These are phyloP conservation scores for Quercus mongolica DNA, from an alignment of 306 rosid species.

Conservation along the genomic window DNA sequence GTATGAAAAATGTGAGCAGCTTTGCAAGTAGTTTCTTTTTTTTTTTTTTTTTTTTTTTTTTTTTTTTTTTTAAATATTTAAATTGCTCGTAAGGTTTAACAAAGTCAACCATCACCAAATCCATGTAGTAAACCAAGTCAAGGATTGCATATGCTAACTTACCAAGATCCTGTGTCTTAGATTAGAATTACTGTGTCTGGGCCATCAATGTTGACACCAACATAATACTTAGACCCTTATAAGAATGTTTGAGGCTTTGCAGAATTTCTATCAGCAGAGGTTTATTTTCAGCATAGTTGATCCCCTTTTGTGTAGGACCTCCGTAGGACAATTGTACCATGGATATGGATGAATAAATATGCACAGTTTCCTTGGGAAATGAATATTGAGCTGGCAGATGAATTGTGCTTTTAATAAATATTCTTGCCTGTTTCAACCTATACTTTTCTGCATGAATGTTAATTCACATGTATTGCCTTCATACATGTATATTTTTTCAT, in stretches of 20 bases:
- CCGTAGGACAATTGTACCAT: background rate
- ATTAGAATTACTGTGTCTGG: background rate
- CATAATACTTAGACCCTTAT: background rate
- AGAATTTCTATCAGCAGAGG: background rate
- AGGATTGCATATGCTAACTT: background rate
- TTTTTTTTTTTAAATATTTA: background rate
- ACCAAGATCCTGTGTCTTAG: slow-evolving; percentile 1
- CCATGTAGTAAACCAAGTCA: background rate
- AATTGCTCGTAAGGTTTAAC: background rate
- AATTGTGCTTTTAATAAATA: background rate
- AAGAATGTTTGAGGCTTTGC: background rate
- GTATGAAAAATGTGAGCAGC: background rate
- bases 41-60: too few relatives aligned
- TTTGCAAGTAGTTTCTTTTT: background rate
- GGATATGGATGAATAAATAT: background rate
- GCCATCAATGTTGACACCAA: background rate
- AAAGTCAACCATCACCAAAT: background rate
- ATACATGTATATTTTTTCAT: too few relatives aligned
- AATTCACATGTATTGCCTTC: too few relatives aligned
- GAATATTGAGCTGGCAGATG: background rate
- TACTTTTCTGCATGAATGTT: background rate
- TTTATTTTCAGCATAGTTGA: background rate
- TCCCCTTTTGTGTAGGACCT: background rate
- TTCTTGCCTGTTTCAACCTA: background rate
- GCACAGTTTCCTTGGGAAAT: background rate